Conservation (phyloP, 2,329 filamentous ascomycete species). For the Canariomyces notabilis region DNA sequence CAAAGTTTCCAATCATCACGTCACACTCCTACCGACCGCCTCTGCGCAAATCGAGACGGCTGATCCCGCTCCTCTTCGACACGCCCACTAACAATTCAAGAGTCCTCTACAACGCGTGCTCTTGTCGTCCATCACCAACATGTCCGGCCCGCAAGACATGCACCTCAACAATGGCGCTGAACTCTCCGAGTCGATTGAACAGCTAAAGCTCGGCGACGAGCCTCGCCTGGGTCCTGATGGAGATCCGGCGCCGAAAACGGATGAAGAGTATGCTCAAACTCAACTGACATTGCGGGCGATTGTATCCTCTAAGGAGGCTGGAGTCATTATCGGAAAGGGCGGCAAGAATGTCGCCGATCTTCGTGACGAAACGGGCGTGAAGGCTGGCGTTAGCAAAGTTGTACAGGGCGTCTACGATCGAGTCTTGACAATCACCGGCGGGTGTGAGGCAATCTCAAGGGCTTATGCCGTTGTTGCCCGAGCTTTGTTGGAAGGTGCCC, state of each 20-base stretch:
- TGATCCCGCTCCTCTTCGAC: slow-evolving; percentile 1
- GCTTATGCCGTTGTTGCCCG: slow-evolving; percentile 93
- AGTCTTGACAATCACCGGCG: slow-evolving; percentile 89
- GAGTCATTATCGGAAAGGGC: slow-evolving; percentile 97
- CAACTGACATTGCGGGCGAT: slow-evolving; percentile 94
- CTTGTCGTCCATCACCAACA: slow-evolving; percentile 33
- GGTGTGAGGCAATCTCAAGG: slow-evolving; percentile 80
- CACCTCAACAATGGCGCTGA: slow-evolving; percentile 56
- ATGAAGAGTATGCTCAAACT: slow-evolving; percentile 91
- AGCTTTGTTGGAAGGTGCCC: slow-evolving; percentile 85
- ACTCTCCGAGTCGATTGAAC: slow-evolving; percentile 57
- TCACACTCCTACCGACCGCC: not conserved
- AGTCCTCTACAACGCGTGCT: slow-evolving; percentile 13
- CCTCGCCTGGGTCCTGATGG: slow-evolving; percentile 64
- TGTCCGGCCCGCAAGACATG: slow-evolving; percentile 59
- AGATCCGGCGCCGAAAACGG: slow-evolving; percentile 79
- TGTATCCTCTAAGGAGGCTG: slow-evolving; percentile 97
- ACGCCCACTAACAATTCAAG: not conserved
- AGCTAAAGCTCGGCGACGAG: slow-evolving; percentile 61
- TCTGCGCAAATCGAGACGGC: not conserved
- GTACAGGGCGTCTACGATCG: slow-evolving; percentile 96
- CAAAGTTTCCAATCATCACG: not conserved
- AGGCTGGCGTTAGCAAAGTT: slow-evolving; percentile 97
- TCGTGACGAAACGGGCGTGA: slow-evolving; percentile 94
- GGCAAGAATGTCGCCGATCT: slow-evolving; percentile 98